Base-by-base conservation (phyloP, 768 basidiomycete genomes). In the Boletales sp. region DNA sequence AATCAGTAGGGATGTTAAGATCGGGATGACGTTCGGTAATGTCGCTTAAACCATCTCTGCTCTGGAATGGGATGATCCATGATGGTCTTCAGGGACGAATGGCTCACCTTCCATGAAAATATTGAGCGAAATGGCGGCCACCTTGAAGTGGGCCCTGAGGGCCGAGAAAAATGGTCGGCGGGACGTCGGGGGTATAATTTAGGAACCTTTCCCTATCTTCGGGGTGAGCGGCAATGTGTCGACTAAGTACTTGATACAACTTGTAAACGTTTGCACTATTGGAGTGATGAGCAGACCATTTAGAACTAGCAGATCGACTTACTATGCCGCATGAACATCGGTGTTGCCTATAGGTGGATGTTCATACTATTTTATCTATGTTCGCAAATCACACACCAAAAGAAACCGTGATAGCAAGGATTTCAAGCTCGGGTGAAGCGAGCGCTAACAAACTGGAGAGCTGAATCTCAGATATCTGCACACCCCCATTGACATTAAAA, bases 361-460 rank as follows among this genome's bases (percentile, higher is more conserved):
- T 48, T 18, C 0, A 17, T 33, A 18, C 21, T 21, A 15, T 31
- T 47, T n/a, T 15, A 31, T 21, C 32, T 38, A n/a, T 9, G 6
- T 5, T 19, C 7, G 10, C 12, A 12, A 15, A 37, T 17, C 21
- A 61, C 79, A 57, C 61, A 85, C 87, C 91, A 63, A 86, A 94
- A 3, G 86, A 82, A 31, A 88, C 73, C 33, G 87, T 78, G 56
- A 86, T 84, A 1, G 86, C 86, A 32, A 88, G 66, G 13, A 95
- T 84, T 44, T 91, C 79, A 2, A 95, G 67, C 62, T 95, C 90
- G 11, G 92, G 91, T 10, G 87, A 90, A 15, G 90, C 78, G 19
- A 93, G 72, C 0, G 90, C 91, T 11, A 91, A 70, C 47, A 93
- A 69, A 50, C 88, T 90, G 58, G n/a, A 31, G n/a, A 45, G 15